phyloP scores from a whole-genome alignment of 1,139 yeast species.

The Saccharomyces hybrid region DNA sequence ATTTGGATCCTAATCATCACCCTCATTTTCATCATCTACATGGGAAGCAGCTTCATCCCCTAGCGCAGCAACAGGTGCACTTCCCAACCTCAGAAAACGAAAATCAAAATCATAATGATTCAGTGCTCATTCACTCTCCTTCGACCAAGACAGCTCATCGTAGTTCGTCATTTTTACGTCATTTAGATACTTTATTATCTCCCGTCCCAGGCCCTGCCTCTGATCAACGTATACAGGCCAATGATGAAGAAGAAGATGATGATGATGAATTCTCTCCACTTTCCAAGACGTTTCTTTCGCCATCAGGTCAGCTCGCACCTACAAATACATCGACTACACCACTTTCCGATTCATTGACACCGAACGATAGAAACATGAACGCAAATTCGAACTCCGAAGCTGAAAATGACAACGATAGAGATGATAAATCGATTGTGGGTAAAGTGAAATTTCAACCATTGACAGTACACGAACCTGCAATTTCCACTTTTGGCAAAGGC shows the following conservation, averaged over 20 bases:
- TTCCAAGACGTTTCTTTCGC: neutral
- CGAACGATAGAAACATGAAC: slow-evolving; percentile 4
- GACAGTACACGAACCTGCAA: slow-evolving; percentile 37
- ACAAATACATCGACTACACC: neutral
- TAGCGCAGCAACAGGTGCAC: neutral
- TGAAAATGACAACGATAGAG: slow-evolving; percentile 2
- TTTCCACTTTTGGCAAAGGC: slow-evolving; percentile 66
- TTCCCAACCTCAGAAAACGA: neutral
- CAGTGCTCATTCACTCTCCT: slow-evolving; percentile 13
- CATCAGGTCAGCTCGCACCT: neutral
- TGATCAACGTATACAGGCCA: neutral
- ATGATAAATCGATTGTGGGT: slow-evolving; percentile 10
- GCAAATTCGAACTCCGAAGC: neutral
- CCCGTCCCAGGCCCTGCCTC: slow-evolving; percentile 3
- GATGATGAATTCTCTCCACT: neutral
- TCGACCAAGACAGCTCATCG: slow-evolving; percentile 11
- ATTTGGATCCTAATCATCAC: neutral
- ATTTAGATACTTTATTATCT: slow-evolving; percentile 32
- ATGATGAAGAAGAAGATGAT: neutral
- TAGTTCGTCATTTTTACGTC: slow-evolving; percentile 31
- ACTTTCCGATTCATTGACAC: slow-evolving; percentile 4
- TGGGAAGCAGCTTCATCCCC: neutral
- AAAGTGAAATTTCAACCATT: slow-evolving; percentile 49
- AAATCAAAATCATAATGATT: slow-evolving; percentile 7
- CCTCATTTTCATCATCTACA: neutral